Evolutionary conservation across 495 filamentous ascomycete genomes (phyloP), one percentile per base, ranked within the genome.

Genomic region (Ascodesmis nigricans): DNA sequence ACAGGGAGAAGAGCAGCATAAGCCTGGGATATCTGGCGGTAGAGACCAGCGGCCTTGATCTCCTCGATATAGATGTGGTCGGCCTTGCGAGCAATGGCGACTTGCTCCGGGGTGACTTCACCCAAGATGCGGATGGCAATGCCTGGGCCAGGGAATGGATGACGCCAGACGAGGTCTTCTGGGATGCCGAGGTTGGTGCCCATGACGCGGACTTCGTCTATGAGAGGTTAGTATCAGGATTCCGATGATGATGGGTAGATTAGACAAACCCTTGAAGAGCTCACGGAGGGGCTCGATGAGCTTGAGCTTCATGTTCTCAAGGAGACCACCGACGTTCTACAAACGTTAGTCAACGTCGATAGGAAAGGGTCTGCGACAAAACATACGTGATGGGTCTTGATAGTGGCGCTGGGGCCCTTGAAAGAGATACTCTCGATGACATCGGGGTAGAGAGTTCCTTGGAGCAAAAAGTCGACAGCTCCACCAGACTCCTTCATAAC

Each of bases 71-170:
- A 97, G 49, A 80, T 79, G 41, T 77, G 53, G 52, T 95, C 87
- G 2, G 87, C 87, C 46, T 78, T 58, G 11, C 82, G 65, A 10
- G 71, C 81, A 23, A 92, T 90, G 17, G 66, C 65, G 17, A 93
- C 71, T 33, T 72, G 66, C 44, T 82, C 74, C 3, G 61, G 60
- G 7, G 75, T 91, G 3, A 93, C 77, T 38, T 91, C 84, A 23
- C 87, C 87, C 0, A 92, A 59, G 31, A 95, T 73, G 32, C 87
- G 70, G 47, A 95, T 81, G 15, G 73, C 87, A 38, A 97, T 70
- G 3, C 83, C 87, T 0, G 87, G 80, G 8, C 75, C 56, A 2
- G 75, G 77, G 62, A 90, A 80, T 21, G 79, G 78, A 46, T 93
- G 83, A 10, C 83, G 62, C 67, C 67, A 75, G 32, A 91, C 73